A percentile compares a stretch with the other conserved stretches of the same genome.
phyloP scores from a whole-genome alignment of 345 rosid species.

The Eucalyptus erythrocorys region DNA sequence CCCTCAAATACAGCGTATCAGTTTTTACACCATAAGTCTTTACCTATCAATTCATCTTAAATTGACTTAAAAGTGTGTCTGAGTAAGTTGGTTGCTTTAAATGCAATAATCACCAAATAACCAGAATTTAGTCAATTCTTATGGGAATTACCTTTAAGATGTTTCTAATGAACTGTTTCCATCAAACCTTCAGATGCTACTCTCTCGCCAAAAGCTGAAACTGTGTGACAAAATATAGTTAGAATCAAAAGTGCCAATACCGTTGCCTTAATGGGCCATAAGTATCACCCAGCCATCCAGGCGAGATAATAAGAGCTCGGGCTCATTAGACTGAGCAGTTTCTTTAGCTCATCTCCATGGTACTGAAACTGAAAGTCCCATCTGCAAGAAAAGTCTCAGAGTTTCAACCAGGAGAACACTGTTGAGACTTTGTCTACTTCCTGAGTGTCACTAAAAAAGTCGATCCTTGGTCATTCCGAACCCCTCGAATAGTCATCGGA shows the following conservation, averaged over 20 bases:
- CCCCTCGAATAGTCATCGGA: not conserved
- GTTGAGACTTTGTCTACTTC: not conserved
- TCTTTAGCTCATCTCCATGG: not conserved
- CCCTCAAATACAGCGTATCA: not conserved
- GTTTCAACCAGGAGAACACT: not conserved
- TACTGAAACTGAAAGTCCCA: not conserved
- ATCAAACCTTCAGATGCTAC: not conserved
- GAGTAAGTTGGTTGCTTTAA: not conserved
- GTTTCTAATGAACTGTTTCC: not conserved
- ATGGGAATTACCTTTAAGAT: not conserved
- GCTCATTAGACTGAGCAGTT: not conserved
- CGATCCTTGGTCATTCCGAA: not conserved
- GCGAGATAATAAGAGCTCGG: not conserved
- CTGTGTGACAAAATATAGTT: not conserved
- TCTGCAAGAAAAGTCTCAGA: not conserved
- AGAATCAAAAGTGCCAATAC: not conserved
- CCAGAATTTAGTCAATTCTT: not conserved
- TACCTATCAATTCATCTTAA: not conserved
- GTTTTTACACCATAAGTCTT: not conserved
- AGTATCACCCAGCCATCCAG: not conserved
- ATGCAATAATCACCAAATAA: not conserved
- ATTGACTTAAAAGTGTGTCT: not conserved
- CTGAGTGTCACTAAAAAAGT: not conserved
- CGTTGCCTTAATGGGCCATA: not conserved
- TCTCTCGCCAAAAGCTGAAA: not conserved